Base-by-base conservation (phyloP, 495 filamentous ascomycete genomes). In the Tuber microsphaerosporum region DNA sequence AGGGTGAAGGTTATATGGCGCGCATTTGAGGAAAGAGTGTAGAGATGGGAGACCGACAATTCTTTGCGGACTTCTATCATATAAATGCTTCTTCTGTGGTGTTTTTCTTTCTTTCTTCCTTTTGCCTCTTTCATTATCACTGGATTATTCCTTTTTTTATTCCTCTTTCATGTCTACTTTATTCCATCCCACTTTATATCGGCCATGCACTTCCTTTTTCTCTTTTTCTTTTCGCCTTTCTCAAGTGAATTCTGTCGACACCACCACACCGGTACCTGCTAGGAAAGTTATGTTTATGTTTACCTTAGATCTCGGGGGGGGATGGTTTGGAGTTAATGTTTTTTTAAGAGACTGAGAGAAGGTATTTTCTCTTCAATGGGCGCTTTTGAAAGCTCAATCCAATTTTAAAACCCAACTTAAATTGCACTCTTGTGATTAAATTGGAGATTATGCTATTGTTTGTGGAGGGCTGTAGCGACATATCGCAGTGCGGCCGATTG, bases 11-110 rank as follows among this genome's bases (percentile, higher is more conserved):
- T 41, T 7, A 42, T 42, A 42, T 45, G 34, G 7, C 22, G 34
- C 22, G 31, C 22, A 45, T 34, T 71, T n/a, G 10, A 31, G 43
- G 70, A 71, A 71, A n/a, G 70, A 42, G 39, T 41, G 43, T 71
- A 45, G 39, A n/a, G 70, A 71, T 71, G 12, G 37, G 39, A n/a
- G 70, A 44, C 43, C 43, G 70, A 42, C 43, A 31, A 71, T 71
- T 42, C 70, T 7, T 16, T 41, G 70, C 39, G 39, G 70, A 16
- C 34, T 41, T 42, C 7, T 42, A 71, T 71, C 39, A 17, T 71
- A 45, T 45, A 22, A 34, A n/a, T 71, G 70, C 70, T 44, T 41
- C 43, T 71, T 17, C 39, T 45, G 16, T 12, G 34, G 12, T 45
- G 70, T 16, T 26, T 17, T 8, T 26, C 37, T 20, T 41, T 17